Base-by-base conservation (phyloP, 202 grass and related monocot species). In the Elaeis oleifera region DNA sequence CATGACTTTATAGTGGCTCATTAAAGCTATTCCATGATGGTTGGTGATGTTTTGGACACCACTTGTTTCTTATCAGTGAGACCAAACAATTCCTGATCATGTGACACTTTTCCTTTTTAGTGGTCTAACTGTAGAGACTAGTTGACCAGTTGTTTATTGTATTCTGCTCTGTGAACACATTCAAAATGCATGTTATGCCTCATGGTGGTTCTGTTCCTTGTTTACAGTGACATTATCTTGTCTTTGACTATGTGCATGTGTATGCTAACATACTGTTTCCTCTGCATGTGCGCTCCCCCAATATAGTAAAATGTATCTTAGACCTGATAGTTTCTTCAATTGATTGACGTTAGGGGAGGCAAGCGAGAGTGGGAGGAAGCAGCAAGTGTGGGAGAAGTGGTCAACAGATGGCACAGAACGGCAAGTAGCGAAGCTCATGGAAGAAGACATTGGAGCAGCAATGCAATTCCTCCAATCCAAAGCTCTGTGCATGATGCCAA, bases 381-480 rank as follows among this genome's bases (percentile, higher is more conserved):
- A 94, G 49, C 95, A 99, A 74, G 72, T 99, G 67, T 99, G 95
- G 88, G 88, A 94, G 63, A 99, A 99, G 64, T 99, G 85, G 95
- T 94, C 88, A 68, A 94, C 95, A 11, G 95, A 99, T 71, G 95
- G 88, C 70, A 99, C 95, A 5, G 95, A 99, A 66, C 83, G 74
- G 72, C 95, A 99, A 66, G 85, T 94, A 14, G 83, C 88, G 48
- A 99, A 94, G 79, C 70, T 99, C 54, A 89, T 99, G 95, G 85
- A 99, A 61, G 95, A 99, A 26, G 85, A 94, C 71, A 94, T 94
- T 13, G 88, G 88, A 58, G 65, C 88, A 20, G 88, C 95, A 1
- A 99, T 99, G 95, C 95, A 99, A 78, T 99, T 94, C 73, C 83
- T 99, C 49, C 95, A 99, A 72, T 99, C 95, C 65, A 99, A 94